Evolutionary conservation across 23 red algal genomes (phyloP).

Genomic region (Gracilaria vermiculophylla): DNA sequence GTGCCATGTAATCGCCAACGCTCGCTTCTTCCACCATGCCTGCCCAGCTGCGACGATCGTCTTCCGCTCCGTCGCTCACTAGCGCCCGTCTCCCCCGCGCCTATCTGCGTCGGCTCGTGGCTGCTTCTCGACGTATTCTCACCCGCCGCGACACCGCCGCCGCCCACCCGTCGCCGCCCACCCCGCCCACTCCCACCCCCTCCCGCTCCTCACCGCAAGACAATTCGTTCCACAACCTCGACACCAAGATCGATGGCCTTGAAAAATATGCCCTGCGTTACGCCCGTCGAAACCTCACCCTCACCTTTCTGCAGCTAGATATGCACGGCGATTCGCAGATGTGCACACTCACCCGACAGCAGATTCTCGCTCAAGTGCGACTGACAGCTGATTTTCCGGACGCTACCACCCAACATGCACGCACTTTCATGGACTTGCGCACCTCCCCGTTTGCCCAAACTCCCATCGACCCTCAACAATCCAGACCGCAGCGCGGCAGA

Average conservation of each 20-base stretch:
- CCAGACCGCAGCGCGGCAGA: neutral
- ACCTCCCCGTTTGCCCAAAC: neutral
- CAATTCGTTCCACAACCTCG: neutral
- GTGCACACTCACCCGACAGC: conserved; percentile 27
- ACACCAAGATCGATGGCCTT: neutral
- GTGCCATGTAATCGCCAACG: conserved; percentile 33
- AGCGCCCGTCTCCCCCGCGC: neutral
- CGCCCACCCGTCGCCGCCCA: neutral
- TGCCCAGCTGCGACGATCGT: conserved; percentile 15
- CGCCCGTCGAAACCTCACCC: conserved; percentile 28
- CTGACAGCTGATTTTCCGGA: neutral
- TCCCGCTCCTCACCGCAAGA: neutral
- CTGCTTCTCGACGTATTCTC: neutral
- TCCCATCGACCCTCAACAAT: neutral
- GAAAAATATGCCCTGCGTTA: neutral
- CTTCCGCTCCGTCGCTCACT: conserved; percentile 28
- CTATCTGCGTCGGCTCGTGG: neutral
- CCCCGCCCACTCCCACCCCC: neutral
- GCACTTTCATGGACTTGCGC: neutral
- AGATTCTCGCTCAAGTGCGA: conserved; percentile 58
- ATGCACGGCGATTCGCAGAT: conserved; percentile 21
- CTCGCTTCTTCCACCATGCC: conserved; percentile 2
- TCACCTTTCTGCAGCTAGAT: conserved; percentile 49
- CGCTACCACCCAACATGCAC: neutral
- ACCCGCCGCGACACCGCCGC: neutral